These are phyloP conservation scores for Hanseniaspora jakobsenii DNA, from an alignment of 805 yeast species.

Conservation along the genomic window DNA sequence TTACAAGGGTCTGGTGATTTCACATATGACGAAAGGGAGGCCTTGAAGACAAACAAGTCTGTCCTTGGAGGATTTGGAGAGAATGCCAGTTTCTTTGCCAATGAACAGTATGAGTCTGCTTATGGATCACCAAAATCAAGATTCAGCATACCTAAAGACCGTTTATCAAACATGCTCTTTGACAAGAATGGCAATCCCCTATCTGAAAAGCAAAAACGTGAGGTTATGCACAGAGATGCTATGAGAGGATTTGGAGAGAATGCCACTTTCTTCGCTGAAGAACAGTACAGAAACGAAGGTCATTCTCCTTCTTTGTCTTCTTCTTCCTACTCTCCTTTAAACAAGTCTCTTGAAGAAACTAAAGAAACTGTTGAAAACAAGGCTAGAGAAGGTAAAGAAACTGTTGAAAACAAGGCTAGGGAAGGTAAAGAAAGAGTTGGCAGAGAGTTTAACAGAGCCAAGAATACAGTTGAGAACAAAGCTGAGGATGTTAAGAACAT, in stretches of 20 bases:
- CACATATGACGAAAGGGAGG: conserved; percentile 5
- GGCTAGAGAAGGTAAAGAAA: too few species aligned
- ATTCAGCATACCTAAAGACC: neutral
- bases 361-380: too few species aligned
- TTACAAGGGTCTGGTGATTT: neutral
- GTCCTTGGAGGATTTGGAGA: conserved; percentile 22
- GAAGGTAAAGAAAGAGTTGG: too few species aligned
- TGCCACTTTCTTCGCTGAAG: conserved; percentile 35
- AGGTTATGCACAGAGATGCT: conserved; percentile 27
- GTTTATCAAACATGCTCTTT: neutral
- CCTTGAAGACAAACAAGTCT: conserved; percentile 6
- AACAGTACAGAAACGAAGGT: conserved; percentile 31
- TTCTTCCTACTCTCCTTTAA: too few species aligned
- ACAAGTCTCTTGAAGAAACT: too few species aligned
- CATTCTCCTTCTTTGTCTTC: too few species aligned
- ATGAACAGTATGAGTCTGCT: conserved; percentile 20
- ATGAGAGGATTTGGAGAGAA: conserved; percentile 39
- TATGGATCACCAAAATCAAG: conserved; percentile 8
- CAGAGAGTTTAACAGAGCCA: too few species aligned
- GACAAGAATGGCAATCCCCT: conserved; percentile 1
- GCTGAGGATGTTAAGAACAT: too few species aligned
- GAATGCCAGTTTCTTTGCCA: conserved; percentile 22
- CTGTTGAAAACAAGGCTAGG: too few species aligned
- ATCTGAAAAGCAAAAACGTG: conserved; percentile 24
- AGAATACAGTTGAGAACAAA: too few species aligned